phyloP scores from a whole-genome alignment of 1,284 basidiomycete species.

The Trametes sp. region DNA sequence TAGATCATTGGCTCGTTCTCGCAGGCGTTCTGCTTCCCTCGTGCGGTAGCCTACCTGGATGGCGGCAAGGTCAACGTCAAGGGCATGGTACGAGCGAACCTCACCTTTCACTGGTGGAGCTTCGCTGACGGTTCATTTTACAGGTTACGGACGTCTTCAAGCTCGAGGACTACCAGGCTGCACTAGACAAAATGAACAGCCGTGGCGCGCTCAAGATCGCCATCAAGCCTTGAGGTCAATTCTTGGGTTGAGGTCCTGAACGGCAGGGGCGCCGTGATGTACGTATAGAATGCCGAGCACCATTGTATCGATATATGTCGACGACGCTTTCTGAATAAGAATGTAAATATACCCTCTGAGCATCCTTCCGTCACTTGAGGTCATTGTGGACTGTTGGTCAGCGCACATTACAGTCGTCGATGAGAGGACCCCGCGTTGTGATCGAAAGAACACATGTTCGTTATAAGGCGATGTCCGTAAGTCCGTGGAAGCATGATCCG shows the following conservation, averaged over 20 bases:
- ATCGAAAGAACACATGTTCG: neutral
- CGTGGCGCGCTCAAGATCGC: conserved; percentile 50
- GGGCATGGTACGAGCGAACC: conserved; percentile 56
- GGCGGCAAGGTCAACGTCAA: conserved; percentile 65
- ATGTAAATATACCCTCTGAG: conserved; percentile 23
- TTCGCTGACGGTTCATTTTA: neutral
- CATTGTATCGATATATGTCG: conserved; percentile 25
- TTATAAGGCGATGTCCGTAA: neutral
- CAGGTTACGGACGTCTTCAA: conserved; percentile 61
- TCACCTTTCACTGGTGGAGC: too few species aligned
- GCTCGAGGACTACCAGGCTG: conserved; percentile 63
- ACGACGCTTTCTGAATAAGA: neutral
- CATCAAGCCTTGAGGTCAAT: conserved; percentile 40
- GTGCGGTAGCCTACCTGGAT: conserved; percentile 67
- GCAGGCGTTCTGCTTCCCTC: conserved; percentile 68
- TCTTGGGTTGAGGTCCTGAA: neutral
- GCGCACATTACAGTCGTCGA: too few species aligned
- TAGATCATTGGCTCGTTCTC: conserved; percentile 69
- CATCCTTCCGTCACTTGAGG: neutral
- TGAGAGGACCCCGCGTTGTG: neutral
- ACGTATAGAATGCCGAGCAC: conserved; percentile 19
- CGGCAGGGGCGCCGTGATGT: conserved; percentile 17
- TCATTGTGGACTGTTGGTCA: too few species aligned
- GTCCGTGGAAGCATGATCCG: neutral
- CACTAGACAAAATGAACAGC: conserved; percentile 67